phyloP scores from a whole-genome alignment of 768 basidiomycete genomes.

The Candolleomyces aberdarensis region DNA sequence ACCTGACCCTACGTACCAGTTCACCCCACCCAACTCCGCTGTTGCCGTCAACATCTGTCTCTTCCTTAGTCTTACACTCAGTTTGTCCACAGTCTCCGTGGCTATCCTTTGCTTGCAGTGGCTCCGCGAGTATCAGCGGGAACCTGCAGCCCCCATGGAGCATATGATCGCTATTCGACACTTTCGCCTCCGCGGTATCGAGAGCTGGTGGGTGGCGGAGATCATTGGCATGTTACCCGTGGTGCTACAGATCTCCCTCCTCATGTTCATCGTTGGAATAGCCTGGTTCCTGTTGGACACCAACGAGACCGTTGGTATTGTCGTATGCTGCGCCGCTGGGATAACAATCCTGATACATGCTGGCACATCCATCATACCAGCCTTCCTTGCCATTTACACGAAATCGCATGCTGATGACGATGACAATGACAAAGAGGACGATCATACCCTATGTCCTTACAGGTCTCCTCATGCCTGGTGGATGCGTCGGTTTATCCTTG shows the following conservation, averaged over 20 bases:
- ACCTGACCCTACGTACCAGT: background rate
- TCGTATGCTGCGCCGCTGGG: conserved; percentile 18
- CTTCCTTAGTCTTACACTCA: conserved; percentile 19
- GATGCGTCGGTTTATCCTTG: conserved; percentile 3
- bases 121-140: conserved; percentile 19
- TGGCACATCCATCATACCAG: conserved; percentile 21
- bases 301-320: conserved; percentile 16
- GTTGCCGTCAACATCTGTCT: conserved; percentile 16
- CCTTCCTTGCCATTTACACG: background rate
- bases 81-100: conserved; percentile 14
- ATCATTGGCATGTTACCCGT: conserved; percentile 26
- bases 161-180: conserved; percentile 19
- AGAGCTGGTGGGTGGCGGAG: conserved; percentile 24
- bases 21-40: background rate
- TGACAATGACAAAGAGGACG: too few relatives aligned
- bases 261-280: conserved; percentile 28
- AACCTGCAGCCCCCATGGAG: conserved; percentile 14
- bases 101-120: conserved; percentile 22
- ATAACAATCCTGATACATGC: conserved; percentile 16
- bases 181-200: conserved; percentile 26
- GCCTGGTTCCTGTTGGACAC: conserved; percentile 25
- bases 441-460: conserved; percentile 23
- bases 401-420: too few relatives aligned
- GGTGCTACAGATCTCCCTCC: conserved; percentile 25
- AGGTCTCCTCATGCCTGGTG: conserved; percentile 27